Percentiles rank a stretch among this genome's conserved stretches.
Conservation (phyloP, 2,329 filamentous ascomycete species). For the Verticillium longisporum region DNA sequence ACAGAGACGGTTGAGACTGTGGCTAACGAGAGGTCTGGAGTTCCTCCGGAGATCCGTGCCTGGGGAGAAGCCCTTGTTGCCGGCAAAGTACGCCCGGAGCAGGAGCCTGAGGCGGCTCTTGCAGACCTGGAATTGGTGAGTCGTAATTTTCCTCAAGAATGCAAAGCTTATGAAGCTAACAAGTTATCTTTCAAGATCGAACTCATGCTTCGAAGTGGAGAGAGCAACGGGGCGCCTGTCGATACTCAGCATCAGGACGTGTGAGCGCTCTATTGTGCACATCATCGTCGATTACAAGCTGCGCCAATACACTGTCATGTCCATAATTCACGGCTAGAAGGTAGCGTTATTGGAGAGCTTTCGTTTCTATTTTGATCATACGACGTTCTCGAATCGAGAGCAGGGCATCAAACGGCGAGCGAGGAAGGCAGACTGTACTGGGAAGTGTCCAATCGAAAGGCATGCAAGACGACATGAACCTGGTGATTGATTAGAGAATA, state of each 20-base stretch:
- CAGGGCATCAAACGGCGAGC: too few relatives aligned
- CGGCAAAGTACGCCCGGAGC: slow-evolving; percentile 24
- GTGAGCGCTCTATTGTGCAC: background rate
- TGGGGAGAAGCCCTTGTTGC: slow-evolving; percentile 48
- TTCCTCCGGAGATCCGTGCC: slow-evolving; percentile 43
- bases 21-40: background rate
- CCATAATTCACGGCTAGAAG: too few relatives aligned
- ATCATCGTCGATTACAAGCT: too few relatives aligned
- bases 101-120: slow-evolving; percentile 51
- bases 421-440: too few relatives aligned
- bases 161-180: background rate
- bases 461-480: too few relatives aligned
- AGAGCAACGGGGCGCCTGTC: background rate
- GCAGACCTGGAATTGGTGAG: slow-evolving; percentile 48
- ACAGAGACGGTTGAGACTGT: slow-evolving; percentile 22
- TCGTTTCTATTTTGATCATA: too few relatives aligned
- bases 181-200: background rate
- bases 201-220: background rate
- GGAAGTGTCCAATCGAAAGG: too few relatives aligned
- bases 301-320: too few relatives aligned
- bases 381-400: too few relatives aligned
- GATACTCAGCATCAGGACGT: background rate
- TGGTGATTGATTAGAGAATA: too few relatives aligned
- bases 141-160: background rate
- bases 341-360: too few relatives aligned